Evolutionary conservation across 2,329 filamentous ascomycete species (phyloP).

Genomic region (Metarhizium robertsii): DNA sequence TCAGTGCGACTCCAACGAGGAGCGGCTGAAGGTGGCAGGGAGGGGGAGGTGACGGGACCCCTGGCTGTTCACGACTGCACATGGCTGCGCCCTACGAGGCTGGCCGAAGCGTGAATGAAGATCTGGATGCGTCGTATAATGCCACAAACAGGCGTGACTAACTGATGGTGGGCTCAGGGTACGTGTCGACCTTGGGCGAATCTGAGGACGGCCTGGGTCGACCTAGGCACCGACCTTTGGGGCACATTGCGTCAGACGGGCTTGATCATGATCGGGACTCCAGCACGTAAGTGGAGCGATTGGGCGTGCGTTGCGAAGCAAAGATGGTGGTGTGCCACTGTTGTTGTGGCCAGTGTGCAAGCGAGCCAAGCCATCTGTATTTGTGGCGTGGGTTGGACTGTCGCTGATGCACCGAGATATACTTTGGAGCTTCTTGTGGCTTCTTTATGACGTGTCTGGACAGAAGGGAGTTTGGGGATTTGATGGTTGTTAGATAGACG

Average conservation of each 20-base stretch:
- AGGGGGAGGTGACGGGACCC: neutral
- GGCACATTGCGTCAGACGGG: neutral
- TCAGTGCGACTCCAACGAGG: neutral
- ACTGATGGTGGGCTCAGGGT: neutral
- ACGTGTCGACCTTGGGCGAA: neutral
- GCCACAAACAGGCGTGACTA: neutral
- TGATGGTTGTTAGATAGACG: too few relatives aligned
- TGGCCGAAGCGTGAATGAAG: neutral
- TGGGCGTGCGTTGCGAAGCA: too few relatives aligned
- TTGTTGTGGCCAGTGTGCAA: too few relatives aligned
- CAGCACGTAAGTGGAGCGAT: neutral
- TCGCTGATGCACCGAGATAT: too few relatives aligned
- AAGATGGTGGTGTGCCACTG: too few relatives aligned
- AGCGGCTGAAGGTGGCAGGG: neutral
- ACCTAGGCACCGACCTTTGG: neutral
- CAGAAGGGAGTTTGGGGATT: too few relatives aligned
- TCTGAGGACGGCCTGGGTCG: neutral
- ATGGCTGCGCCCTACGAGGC: neutral
- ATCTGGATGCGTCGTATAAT: neutral
- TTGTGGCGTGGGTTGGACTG: too few relatives aligned
- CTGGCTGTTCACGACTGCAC: neutral
- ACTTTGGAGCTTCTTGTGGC: too few relatives aligned
- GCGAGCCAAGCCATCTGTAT: too few relatives aligned
- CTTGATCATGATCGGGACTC: neutral
- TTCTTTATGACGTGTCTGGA: too few relatives aligned